Conservation (phyloP, 345 rosid genomes). For the Ceriops decandra region DNA sequence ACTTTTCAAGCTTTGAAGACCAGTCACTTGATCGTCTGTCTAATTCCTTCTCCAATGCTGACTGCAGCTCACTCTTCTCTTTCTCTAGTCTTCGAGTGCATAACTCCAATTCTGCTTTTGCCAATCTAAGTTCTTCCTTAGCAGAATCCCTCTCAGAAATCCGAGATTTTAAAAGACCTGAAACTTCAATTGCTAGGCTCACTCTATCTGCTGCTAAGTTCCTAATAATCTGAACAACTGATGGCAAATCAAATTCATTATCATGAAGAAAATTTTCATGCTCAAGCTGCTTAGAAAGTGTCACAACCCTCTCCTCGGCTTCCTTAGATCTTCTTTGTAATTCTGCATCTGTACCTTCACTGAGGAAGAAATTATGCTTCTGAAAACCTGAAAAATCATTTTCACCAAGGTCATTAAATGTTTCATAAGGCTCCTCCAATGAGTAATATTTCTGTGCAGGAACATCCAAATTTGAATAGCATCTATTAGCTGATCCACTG, state of each 20-base stretch:
- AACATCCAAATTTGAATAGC: conserved; percentile 40
- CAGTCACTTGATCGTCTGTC: conserved; percentile 96
- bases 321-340: conserved; percentile 60
- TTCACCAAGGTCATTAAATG: conserved; percentile 23
- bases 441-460: conserved; percentile 37
- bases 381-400: conserved; percentile 36
- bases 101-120: conserved; percentile 56
- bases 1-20: conserved; percentile 82
- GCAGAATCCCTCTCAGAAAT: conserved; percentile 58
- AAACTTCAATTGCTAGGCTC: conserved; percentile 69
- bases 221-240: conserved; percentile 54
- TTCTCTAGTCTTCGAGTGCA: conserved; percentile 56
- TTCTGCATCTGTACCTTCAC: conserved; percentile 40
- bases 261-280: conserved; percentile 52
- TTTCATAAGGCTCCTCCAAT: conserved; percentile 42
- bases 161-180: conserved; percentile 54
- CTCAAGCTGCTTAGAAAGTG: conserved; percentile 67
- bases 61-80: conserved; percentile 76
- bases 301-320: conserved; percentile 64
- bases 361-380: conserved; percentile 24
- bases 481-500: conserved; percentile 46
- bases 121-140: conserved; percentile 54
- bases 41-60: conserved; percentile 82
- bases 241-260: conserved; percentile 55
- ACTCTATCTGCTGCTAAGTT: conserved; percentile 61